phyloP scores from a whole-genome alignment of 2,329 filamentous ascomycete species.

The Fusarium floridanum region DNA sequence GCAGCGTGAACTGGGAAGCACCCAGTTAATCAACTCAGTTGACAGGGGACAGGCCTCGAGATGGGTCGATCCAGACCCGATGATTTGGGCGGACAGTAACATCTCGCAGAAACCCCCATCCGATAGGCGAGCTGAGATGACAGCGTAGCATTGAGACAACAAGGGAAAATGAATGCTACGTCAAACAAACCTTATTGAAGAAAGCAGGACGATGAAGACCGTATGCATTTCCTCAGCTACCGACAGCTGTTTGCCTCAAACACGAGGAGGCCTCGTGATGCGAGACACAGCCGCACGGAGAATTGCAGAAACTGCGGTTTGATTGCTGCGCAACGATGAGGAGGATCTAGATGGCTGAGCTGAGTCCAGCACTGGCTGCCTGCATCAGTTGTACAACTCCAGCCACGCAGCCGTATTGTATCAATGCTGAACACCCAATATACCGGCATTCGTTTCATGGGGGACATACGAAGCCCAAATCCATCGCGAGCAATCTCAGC shows the following conservation, averaged over 20 bases:
- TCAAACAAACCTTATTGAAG: not conserved
- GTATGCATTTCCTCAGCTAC: not conserved
- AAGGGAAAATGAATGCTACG: not conserved
- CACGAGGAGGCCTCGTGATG: slow-evolving; percentile 1
- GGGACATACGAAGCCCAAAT: not conserved
- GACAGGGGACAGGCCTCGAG: slow-evolving; percentile 11
- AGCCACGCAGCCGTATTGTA: not conserved
- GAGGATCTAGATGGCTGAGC: not conserved
- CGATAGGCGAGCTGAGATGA: slow-evolving; percentile 22
- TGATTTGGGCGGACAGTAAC: slow-evolving; percentile 18
- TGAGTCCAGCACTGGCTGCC: slow-evolving; percentile 1
- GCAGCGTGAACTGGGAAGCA: slow-evolving; percentile 13
- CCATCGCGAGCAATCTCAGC: slow-evolving; percentile 9
- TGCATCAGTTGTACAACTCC: slow-evolving; percentile 14
- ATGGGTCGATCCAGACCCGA: slow-evolving; percentile 30
- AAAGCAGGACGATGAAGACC: not conserved
- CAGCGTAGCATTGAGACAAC: slow-evolving; percentile 17
- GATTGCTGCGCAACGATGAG: slow-evolving; percentile 15
- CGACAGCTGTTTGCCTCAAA: not conserved
- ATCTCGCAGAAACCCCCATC: slow-evolving; percentile 16
- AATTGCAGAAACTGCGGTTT: slow-evolving; percentile 13
- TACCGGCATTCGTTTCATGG: not conserved
- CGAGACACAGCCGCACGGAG: not conserved
- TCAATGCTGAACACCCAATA: not conserved
- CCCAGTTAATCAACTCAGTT: slow-evolving; percentile 6